Evolutionary conservation across 2,329 filamentous ascomycete species (phyloP), one percentile per base, ranked within the genome.

Genomic region (Monilinia polystroma): DNA sequence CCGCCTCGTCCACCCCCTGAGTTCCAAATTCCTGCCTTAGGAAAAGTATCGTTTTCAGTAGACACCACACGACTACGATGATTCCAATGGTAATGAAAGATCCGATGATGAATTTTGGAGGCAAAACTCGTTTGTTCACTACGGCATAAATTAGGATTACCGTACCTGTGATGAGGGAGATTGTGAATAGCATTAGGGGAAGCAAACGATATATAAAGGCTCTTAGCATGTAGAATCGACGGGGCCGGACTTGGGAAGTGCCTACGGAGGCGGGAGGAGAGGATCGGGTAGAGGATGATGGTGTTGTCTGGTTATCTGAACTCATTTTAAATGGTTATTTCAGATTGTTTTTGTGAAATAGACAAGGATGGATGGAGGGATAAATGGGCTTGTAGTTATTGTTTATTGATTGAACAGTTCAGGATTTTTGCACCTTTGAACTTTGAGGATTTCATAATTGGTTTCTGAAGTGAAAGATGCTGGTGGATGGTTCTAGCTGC

Each of bases 141-240:
- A 59, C 56, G 6, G 56, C 32, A 14, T 59, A 59, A 18, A 59
- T n/a, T 41, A 47, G 56, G 11, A 59, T n/a, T n/a, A 47, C 56
- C 0, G 56, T 59, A 1, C 41, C 41, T 7, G 56, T 59, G 26
- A 59, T 59, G 26, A 47, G 56, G 4, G 43, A 29, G 26, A 47
- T 5, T 23, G 57, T 35, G 56, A 47, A 47, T 41, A 59, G 23
- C 12, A 38, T 23, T 8, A 60, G 7, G 4, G 57, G 57, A 3
- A 49, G 57, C 20, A 60, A 29, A 6, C 43, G 57, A 18, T 11
- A 16, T 1, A 20, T 49, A 29, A 49, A 49, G 18, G 20, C 57
- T 10, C 20, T 32, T n/a, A 60, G 26, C 29, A 60, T 60, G 57
- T 49, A 49, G 14, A 18, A 60, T 18, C 43, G 43, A 38, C 43